Evolutionary conservation across 2,329 filamentous ascomycete genomes (phyloP), one percentile per base, ranked within the genome.

Genomic region (Aschersonia sp.): DNA sequence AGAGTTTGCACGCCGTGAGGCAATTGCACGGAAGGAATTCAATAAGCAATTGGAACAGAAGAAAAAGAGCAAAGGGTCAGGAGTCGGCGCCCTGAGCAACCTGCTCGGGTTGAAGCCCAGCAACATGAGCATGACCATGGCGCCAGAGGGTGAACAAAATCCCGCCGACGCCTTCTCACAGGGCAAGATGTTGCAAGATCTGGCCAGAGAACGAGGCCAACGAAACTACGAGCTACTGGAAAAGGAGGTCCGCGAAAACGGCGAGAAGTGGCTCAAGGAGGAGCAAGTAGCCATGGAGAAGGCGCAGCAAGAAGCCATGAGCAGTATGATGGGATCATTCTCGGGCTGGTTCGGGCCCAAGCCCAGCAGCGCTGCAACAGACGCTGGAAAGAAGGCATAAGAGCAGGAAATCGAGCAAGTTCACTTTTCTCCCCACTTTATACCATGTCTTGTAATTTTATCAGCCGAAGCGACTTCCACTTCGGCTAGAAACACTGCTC

Each of bases 171-270:
- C 85, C 10, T 78, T 92, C 51, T 81, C 84, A 2, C 82, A 95
- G 65, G 92, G 90, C 57, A 98, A 97, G 77, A 95, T 97, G 87
- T 72, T 95, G 54, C 88, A 89, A 66, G 92, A 98, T 61, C 82
- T 94, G 64, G 88, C 92, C 45, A 81, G 92, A 45, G 92, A 98
- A 68, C 78, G 88, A 45, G 92, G 92, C 35, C 85, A 89, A 68
- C 83, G 83, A 63, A 84, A 89, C 66, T 98, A 97, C 66, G 79
- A 94, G 70, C 68, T 82, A 55, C 75, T 97, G 52, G 90, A 97
- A 66, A 83, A 82, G 66, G 84, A 95, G 69, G 94, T 98, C 57
- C 77, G 84, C 44, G 84, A 94, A 65, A 92, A 97, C 61, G 92
- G 89, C 46, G 87, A 90, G 64, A 87, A 90, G 69, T 95, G 89